Evolutionary conservation across 208 protist species (phyloP).

Genomic region (Herpetomonas samuelpessoai): DNA sequence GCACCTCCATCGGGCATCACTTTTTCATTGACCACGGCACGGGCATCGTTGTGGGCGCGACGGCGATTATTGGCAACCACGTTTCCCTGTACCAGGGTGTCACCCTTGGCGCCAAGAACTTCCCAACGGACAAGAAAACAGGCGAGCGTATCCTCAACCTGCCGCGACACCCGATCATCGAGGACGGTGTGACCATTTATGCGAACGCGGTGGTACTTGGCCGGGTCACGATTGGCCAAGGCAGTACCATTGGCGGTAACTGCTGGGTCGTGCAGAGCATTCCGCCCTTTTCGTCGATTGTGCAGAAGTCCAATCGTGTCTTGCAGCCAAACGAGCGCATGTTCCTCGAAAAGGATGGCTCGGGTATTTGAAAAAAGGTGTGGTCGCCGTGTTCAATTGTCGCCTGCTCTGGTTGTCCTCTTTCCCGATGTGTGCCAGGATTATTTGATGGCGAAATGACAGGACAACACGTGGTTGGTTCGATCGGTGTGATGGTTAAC

Average conservation of each 20-base stretch:
- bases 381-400: too few relatives aligned
- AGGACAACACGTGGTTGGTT: too few relatives aligned
- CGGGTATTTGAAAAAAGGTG: conserved; percentile 35
- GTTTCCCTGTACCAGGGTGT: conserved; percentile 85
- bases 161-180: conserved; percentile 86
- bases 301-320: conserved; percentile 39
- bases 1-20: conserved; percentile 72
- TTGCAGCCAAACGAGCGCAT: conserved; percentile 33
- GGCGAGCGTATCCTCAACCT: conserved; percentile 47
- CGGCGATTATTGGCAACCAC: conserved; percentile 76
- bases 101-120: conserved; percentile 78
- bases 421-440: too few relatives aligned
- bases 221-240: conserved; percentile 68
- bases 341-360: conserved; percentile 53
- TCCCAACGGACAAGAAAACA: conserved; percentile 53
- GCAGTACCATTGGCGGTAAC: conserved; percentile 74
- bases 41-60: conserved; percentile 87
- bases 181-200: conserved; percentile 78
- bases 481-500: too few relatives aligned
- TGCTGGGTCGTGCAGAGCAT: conserved; percentile 58
- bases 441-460: too few relatives aligned
- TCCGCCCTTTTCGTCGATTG: conserved; percentile 45
- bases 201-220: conserved; percentile 83
- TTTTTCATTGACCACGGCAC: conserved; percentile 92
- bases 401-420: too few relatives aligned